phyloP scores from a whole-genome alignment of 306 rosid genomes.

The Luffa aegyptiaca region DNA sequence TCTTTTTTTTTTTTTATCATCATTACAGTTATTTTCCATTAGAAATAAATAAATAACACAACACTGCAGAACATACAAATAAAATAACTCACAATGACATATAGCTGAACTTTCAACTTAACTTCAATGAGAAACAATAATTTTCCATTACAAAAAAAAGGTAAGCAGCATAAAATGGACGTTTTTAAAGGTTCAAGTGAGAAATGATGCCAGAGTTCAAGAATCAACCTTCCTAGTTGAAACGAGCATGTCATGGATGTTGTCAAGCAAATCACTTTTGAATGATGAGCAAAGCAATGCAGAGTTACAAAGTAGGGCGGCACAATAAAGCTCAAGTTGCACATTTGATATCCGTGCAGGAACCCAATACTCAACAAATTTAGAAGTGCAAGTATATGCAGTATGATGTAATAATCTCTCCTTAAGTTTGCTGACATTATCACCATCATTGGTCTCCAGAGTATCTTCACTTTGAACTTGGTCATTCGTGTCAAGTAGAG shows the following conservation, averaged over 20 bases:
- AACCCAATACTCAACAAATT: slow-evolving; percentile 85
- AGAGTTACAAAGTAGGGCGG: slow-evolving; percentile 48
- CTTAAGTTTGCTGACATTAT: slow-evolving; percentile 34
- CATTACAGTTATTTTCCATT: not conserved
- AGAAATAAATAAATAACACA: not conserved
- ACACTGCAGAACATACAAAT: not conserved
- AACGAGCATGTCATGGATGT: slow-evolving; percentile 43
- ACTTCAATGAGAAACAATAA: not conserved
- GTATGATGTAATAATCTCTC: slow-evolving; percentile 44
- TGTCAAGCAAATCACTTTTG: slow-evolving; percentile 39
- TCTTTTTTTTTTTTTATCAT: not conserved
- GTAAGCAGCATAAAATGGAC: not conserved
- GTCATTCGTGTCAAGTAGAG: slow-evolving; percentile 29
- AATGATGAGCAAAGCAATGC: slow-evolving; percentile 41
- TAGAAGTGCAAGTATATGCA: slow-evolving; percentile 35
- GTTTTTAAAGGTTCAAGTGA: slow-evolving; percentile 1
- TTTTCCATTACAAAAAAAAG: not conserved
- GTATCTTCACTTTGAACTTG: slow-evolving; percentile 18
- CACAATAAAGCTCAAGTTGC: slow-evolving; percentile 92
- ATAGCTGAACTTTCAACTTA: not conserved
- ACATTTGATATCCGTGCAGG: slow-evolving; percentile 62
- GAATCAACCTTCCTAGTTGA: slow-evolving; percentile 58
- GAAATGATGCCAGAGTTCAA: slow-evolving; percentile 21
- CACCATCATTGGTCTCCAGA: slow-evolving; percentile 23
- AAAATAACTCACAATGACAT: not conserved